Conservation (phyloP, 2,329 filamentous ascomycete genomes). For the Pseudocercospora pini-densiflorae region DNA sequence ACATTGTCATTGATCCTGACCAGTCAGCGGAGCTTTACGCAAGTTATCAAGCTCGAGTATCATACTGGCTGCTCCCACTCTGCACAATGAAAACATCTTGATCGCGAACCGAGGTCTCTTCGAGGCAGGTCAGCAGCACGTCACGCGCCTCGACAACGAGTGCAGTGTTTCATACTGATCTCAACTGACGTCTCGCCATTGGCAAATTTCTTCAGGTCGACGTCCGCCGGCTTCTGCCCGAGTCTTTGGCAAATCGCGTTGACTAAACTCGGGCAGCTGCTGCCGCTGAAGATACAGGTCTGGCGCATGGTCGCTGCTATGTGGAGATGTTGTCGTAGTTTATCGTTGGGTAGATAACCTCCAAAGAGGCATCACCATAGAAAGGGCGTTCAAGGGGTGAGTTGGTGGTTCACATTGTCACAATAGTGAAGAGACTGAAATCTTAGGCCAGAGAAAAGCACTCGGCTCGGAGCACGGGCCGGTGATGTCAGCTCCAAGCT, state of each 20-base stretch:
- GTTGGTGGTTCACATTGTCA: constrained; percentile 22
- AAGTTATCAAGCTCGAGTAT: constrained; percentile 15
- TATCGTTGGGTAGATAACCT: constrained; percentile 26
- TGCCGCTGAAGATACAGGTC: constrained; percentile 70
- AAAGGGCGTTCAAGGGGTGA: constrained; percentile 9
- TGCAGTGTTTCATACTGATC: constrained; percentile 55
- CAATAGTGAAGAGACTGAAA: constrained; percentile 3
- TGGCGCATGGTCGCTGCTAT: constrained; percentile 59
- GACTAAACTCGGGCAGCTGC: constrained; percentile 66
- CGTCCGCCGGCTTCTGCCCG: constrained; percentile 63
- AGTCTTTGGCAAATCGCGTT: constrained; percentile 70
- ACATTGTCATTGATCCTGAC: constrained; percentile 90
- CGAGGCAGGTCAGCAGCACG: constrained; percentile 28
- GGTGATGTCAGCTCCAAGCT: not conserved
- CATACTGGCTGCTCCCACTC: constrained; percentile 81
- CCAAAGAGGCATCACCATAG: constrained; percentile 30
- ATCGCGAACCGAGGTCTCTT: constrained; percentile 76
- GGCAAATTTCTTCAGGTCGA: constrained; percentile 68
- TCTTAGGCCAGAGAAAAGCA: not conserved
- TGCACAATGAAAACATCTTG: constrained; percentile 99
- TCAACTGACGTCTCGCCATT: constrained; percentile 73
- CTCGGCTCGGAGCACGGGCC: not conserved
- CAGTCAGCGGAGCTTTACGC: constrained; percentile 29
- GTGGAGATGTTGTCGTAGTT: not conserved
- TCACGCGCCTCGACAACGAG: constrained; percentile 26